phyloP scores from a whole-genome alignment of 1,139 yeast genomes.

The Sugiyamaella japonica region DNA sequence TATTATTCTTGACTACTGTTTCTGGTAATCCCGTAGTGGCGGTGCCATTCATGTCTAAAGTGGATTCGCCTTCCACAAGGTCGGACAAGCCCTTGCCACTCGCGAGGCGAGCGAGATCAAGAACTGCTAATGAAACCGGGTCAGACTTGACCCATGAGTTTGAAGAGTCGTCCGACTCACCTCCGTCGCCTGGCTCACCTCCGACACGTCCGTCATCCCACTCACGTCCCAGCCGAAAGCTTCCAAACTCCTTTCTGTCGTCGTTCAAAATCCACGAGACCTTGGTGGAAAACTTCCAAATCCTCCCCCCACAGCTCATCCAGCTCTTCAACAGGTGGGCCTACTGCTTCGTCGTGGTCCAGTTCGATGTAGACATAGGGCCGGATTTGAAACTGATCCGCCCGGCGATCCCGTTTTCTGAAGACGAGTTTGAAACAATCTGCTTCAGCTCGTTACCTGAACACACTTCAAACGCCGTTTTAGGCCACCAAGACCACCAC shows the following conservation, averaged over 20 bases:
- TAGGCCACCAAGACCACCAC: background rate
- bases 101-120: no score
- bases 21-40: no score
- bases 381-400: constrained; percentile 39
- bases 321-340: constrained; percentile 32
- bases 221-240: constrained; percentile 11
- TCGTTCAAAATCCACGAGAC: constrained; percentile 35
- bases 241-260: constrained; percentile 35
- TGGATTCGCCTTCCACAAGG: background rate
- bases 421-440: constrained; percentile 35
- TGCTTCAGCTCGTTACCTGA: constrained; percentile 39
- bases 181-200: no score
- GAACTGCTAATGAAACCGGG: no score
- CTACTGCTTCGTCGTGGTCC: constrained; percentile 37
- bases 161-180: no score
- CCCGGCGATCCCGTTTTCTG: constrained; percentile 32
- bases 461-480: constrained; percentile 22
- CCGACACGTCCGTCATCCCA: background rate
- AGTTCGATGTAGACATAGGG: constrained; percentile 40
- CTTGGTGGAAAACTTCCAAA: constrained; percentile 26
- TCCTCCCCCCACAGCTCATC: constrained; percentile 24
- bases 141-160: no score
- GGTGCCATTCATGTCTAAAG: no score
- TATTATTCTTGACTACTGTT: no score
- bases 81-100: background rate